A percentile compares a stretch with the other conserved stretches of the same genome.
These are phyloP conservation scores for Nicotiana tabacum DNA, from an alignment of 257 asterid genomes.

Conservation along the genomic window DNA sequence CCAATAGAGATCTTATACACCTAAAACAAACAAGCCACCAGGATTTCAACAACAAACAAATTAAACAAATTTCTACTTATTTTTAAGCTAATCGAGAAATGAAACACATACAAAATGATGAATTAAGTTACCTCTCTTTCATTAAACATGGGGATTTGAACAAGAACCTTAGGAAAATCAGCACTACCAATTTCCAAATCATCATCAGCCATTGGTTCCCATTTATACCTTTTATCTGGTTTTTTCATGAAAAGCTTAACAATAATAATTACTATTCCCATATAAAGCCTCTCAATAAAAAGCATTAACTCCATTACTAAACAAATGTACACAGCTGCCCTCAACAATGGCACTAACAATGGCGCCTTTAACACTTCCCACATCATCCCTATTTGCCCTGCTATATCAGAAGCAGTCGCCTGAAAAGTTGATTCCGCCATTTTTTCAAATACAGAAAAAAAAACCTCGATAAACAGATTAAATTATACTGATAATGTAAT, in stretches of 20 bases:
- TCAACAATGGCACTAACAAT: slow-evolving; percentile 64
- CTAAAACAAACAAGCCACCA: slow-evolving; percentile 24
- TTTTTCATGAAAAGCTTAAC: slow-evolving; percentile 82
- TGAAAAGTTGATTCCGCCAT: slow-evolving; percentile 68
- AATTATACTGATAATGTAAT: background rate
- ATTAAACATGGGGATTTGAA: slow-evolving; percentile 95
- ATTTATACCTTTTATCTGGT: slow-evolving; percentile 75
- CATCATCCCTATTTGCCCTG: slow-evolving; percentile 57
- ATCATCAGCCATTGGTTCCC: slow-evolving; percentile 75
- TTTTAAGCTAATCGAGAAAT: background rate
- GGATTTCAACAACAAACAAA: background rate
- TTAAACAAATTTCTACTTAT: background rate
- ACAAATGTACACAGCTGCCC: slow-evolving; percentile 56
- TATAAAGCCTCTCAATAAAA: slow-evolving; percentile 80
- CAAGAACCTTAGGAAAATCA: slow-evolving; percentile 62
- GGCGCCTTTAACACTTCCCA: slow-evolving; percentile 91
- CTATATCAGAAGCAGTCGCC: slow-evolving; percentile 45
- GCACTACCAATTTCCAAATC: slow-evolving; percentile 63
- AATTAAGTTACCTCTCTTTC: slow-evolving; percentile 64
- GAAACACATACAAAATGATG: background rate
- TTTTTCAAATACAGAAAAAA: slow-evolving; percentile 6
- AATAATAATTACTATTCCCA: slow-evolving; percentile 80
- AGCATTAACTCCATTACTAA: slow-evolving; percentile 85
- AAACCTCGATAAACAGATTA: slow-evolving; percentile 6
- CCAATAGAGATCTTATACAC: slow-evolving; percentile 95